Evolutionary conservation across 106 monocot genomes (phyloP).

Genomic region (Iris macrosiphon): DNA sequence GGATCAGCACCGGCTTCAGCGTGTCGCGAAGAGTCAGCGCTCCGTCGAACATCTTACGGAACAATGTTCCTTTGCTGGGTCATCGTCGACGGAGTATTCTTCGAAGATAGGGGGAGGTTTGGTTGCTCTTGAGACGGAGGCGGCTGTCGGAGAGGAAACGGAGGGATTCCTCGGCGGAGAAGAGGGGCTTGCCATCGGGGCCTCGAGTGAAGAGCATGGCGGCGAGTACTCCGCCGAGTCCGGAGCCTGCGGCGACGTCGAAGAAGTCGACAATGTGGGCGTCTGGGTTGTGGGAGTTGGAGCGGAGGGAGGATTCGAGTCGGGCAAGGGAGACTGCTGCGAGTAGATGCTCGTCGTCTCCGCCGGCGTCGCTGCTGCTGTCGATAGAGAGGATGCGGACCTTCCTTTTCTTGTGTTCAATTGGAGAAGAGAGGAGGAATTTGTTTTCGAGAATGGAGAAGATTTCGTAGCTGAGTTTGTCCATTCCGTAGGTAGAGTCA

Average conservation of each 20-base stretch:
- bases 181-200: conserved; percentile 13
- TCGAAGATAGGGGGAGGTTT: background rate
- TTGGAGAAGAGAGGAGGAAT: conserved; percentile 1
- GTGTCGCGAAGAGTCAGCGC: conserved; percentile 49
- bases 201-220: conserved; percentile 48
- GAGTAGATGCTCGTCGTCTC: conserved; percentile 31
- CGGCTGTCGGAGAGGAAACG: conserved; percentile 19
- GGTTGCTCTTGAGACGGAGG: background rate
- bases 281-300: conserved; percentile 27
- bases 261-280: conserved; percentile 62
- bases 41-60: conserved; percentile 16
- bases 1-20: conserved; percentile 46
- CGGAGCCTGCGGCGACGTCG: conserved; percentile 82
- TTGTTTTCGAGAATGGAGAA: conserved; percentile 6
- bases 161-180: conserved; percentile 32
- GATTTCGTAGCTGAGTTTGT: conserved; percentile 7
- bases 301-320: conserved; percentile 45
- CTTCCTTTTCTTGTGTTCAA: too few relatives aligned
- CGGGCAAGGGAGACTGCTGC: conserved; percentile 44
- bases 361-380: conserved; percentile 29
- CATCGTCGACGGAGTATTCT: conserved; percentile 14
- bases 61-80: conserved; percentile 17
- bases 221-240: conserved; percentile 53
- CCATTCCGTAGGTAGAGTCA: too few relatives aligned
- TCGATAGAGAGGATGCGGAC: conserved; percentile 73